Percentiles rank a stretch among this genome's conserved stretches.
phyloP scores from a whole-genome alignment of 2,329 filamentous ascomycete genomes.

The Didymella arachidicola region DNA sequence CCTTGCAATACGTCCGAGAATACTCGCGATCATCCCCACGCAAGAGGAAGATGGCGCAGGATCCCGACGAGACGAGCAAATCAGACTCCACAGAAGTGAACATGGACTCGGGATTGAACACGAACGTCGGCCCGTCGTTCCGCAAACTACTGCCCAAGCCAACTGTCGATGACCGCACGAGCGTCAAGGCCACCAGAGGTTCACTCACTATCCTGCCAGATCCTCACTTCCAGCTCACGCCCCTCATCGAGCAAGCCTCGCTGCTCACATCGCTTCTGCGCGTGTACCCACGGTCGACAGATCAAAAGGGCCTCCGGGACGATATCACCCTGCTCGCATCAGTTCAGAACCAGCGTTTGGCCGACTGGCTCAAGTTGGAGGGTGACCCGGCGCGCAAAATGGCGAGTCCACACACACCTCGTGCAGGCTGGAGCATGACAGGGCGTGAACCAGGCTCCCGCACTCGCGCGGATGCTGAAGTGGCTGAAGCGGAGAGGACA shows the following conservation, averaged over 20 bases:
- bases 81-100: neutral
- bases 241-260: conserved; percentile 26
- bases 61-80: neutral
- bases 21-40: conserved; percentile 1
- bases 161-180: too few species aligned
- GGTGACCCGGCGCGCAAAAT: neutral
- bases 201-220: neutral
- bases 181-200: neutral
- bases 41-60: conserved; percentile 1
- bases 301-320: conserved; percentile 25
- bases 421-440: neutral
- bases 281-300: conserved; percentile 24
- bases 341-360: conserved; percentile 24
- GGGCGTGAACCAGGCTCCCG: conserved; percentile 1
- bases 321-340: conserved; percentile 32
- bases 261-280: conserved; percentile 27
- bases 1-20: conserved; percentile 25
- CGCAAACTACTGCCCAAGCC: neutral
- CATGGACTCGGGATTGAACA: neutral
- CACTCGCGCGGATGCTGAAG: neutral
- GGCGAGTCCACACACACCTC: neutral
- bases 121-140: neutral
- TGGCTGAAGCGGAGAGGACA: neutral
- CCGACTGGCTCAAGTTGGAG: conserved; percentile 27
- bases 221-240: conserved; percentile 13